Percentiles rank a stretch among this genome's conserved stretches.
phyloP scores from a whole-genome alignment of 768 basidiomycete species.

The Exsudoporus frostii region DNA sequence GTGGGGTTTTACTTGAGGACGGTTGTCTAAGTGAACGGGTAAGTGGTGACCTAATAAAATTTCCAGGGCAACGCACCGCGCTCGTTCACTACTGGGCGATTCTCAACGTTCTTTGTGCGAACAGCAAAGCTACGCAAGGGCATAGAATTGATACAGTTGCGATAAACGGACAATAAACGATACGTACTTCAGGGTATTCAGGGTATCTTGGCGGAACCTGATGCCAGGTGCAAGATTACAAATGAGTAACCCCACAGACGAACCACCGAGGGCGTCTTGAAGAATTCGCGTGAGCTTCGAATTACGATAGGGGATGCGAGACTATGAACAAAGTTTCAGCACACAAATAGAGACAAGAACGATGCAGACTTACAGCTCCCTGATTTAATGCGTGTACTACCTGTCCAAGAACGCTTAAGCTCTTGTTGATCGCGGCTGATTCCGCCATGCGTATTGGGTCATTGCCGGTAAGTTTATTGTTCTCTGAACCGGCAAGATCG shows the following conservation, averaged over 20 bases:
- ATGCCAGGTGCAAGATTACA: constrained; percentile 83
- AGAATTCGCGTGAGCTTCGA: constrained; percentile 86
- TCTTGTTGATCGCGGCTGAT: constrained; percentile 87
- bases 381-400: constrained; percentile 83
- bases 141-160: not conserved
- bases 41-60: not conserved
- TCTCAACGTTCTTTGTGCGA: constrained; percentile 83
- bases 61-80: constrained; percentile 47
- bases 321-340: constrained; percentile 35
- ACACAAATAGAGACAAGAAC: not conserved
- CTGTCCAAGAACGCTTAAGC: constrained; percentile 80
- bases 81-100: constrained; percentile 75
- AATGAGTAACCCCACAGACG: constrained; percentile 74
- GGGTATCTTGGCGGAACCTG: constrained; percentile 81
- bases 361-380: constrained; percentile 47
- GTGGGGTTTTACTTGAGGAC: constrained; percentile 55
- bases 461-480: constrained; percentile 89
- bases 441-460: constrained; percentile 86
- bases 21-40: constrained; percentile 44
- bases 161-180: not conserved
- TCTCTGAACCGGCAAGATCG: constrained; percentile 89
- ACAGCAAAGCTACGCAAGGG: constrained; percentile 63
- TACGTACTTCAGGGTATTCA: constrained; percentile 85
- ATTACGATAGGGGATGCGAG: constrained; percentile 85
- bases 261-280: constrained; percentile 86